phyloP scores from a whole-genome alignment of 352 stramenopile species.

The Phytopythium boreale region DNA sequence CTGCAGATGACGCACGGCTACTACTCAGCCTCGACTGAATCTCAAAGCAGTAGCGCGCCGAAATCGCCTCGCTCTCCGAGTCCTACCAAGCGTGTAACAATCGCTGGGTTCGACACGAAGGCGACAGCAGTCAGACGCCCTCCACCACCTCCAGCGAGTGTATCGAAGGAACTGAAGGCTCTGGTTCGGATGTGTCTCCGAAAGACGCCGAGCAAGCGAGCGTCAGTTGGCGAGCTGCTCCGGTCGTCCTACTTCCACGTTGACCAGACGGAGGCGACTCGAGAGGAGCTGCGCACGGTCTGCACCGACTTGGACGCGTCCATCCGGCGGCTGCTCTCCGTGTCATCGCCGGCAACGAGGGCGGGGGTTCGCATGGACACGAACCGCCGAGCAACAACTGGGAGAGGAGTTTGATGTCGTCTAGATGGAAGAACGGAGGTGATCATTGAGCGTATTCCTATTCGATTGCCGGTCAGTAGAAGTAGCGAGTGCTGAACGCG shows the following conservation, averaged over 20 bases:
- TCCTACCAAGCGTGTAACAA: neutral
- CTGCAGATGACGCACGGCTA: constrained; percentile 44
- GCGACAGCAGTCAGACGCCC: constrained; percentile 3
- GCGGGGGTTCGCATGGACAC: constrained; percentile 4
- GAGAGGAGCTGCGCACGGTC: constrained; percentile 51
- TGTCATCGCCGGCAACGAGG: constrained; percentile 3
- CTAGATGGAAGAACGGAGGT: neutral
- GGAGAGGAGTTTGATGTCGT: neutral
- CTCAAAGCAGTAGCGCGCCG: neutral
- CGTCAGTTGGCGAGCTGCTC: constrained; percentile 25
- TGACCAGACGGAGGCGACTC: constrained; percentile 39
- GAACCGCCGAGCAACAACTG: neutral
- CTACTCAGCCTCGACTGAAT: neutral
- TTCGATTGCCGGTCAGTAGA: neutral
- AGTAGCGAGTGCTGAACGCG: constrained; percentile 3
- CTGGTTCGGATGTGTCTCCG: constrained; percentile 50
- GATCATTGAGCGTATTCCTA: too few relatives aligned
- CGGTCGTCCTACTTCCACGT: constrained; percentile 52
- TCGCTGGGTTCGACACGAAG: neutral
- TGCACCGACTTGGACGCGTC: constrained; percentile 60
- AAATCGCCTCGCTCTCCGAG: constrained; percentile 8
- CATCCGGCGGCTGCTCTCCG: constrained; percentile 33
- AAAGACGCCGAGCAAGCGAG: constrained; percentile 33
- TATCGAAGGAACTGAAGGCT: constrained; percentile 41
- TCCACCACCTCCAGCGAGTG: constrained; percentile 34